Base-by-base conservation (phyloP, 1,139 yeast species). In the Pichia sp. region DNA sequence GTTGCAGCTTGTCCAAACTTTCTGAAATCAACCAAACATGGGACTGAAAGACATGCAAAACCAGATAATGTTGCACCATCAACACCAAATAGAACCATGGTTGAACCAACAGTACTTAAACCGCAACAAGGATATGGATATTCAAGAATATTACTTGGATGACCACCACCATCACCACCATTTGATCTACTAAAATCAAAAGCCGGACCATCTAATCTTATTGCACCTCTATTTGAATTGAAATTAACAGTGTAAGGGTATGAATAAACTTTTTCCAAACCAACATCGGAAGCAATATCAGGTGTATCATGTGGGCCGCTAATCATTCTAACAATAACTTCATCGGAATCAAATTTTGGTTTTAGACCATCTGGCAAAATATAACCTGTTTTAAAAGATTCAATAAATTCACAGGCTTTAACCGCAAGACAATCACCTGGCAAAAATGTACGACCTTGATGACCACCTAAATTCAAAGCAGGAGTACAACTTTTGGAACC, bases 111-210 rank as follows among this genome's bases (percentile, higher is more conserved):
- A 6, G 66, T 62, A 56, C 69, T 65, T 18, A 68, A 51, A 28
- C 72, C 71, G 54, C 71, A 64, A 2, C 67, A 59, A 25, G 71
- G 70, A 46, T 67, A 68, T 1, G 67, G 66, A 50, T 66, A 68
- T 46, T 68, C 72, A 27, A 68, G 52, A 26, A 67, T 60, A 49
- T 68, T 68, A 53, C 66, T 60, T 29, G 72, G 72, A 55, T 68
- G 71, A 11, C 69, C 62, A 25, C 72, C 72, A 31, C 72, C 72
- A 53, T 68, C 72, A 25, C 66, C 67, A 30, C 72, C 72, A 45
- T 57, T 42, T 1, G 49, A 28, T 53, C 72, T 57, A 5, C 65
- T 57, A 45, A 68, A 68, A 2, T 55, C 53, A 48, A 66, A 60
- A 9, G 60, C 55, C 27, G 70, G 72, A 3, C 72, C 72, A 52